Evolutionary conservation across 192 early-diverging fungal species (phyloP), one percentile per base, ranked within the genome.

Genomic region (Paraglomus occultum): DNA sequence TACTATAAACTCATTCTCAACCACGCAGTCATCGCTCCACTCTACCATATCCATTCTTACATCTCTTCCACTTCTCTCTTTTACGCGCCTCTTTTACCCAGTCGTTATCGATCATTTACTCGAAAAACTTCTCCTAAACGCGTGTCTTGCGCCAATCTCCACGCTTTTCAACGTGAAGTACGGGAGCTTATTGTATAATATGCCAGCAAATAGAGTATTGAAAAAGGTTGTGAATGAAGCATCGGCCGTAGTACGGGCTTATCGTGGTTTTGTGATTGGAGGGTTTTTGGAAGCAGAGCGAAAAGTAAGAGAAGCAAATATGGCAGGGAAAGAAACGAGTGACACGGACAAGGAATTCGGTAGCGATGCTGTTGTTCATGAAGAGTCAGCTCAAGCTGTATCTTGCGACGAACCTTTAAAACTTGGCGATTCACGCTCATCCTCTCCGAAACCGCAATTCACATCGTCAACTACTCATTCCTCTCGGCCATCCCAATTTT

Each of bases 91-190:
- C 51, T 62, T 64, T 50, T 86, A 83, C 79, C 48, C 77, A 1
- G 80, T 78, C 7, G 47, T 88, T 6, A 72, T 82, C 46, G 53
- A 60, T 42, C 72, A 74, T 49, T 76, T 87, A 53, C 62, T 84
- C 38, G 60, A 83, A 4, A 88, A 91, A 75, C 73, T 88, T 31
- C 81, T 85, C 5, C 77, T 89, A 38, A 92, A 92, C 71, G 81
- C 85, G 0, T 78, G 77, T 6, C 85, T 92, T 68, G 88, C 89
- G 54, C 89, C 90, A 12, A 54, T 89, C 43, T 84, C 87, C 0
- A 77, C 88, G 39, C 66, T 90, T 58, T 70, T 85, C 8, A 76
- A 73, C 7, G 75, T 80, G 15, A 82, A 71, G 52, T 90, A 92
- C 61, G 83, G 86, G 6, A 77, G 67, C 9, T 60, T 90, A 44